Percentiles rank a stretch among this genome's conserved stretches.
phyloP scores from a whole-genome alignment of 345 rosid species.

The Hibiscus syriacus region DNA sequence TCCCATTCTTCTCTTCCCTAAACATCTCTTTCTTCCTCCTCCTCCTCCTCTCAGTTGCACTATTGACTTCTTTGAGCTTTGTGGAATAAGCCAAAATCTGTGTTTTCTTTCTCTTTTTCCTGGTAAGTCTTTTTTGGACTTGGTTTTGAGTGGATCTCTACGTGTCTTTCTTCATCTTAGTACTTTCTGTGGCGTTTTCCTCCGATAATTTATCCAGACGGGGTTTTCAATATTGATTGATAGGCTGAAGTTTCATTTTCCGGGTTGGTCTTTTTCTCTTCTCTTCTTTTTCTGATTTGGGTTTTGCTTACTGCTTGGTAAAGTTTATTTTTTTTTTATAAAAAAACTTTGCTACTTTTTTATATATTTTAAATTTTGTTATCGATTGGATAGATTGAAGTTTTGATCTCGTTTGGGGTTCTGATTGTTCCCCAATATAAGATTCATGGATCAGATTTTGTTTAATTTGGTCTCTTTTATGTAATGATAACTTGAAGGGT shows the following conservation, averaged over 20 bases:
- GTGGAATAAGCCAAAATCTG: background rate
- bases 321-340: too few species aligned
- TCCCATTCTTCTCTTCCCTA: background rate
- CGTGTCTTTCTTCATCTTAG: background rate
- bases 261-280: background rate
- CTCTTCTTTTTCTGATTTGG: too few species aligned
- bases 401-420: background rate
- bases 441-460: slow-evolving; percentile 1
- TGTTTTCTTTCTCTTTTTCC: background rate
- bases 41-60: background rate
- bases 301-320: background rate
- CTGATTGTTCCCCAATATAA: background rate
- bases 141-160: slow-evolving; percentile 6
- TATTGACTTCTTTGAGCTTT: background rate
- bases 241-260: background rate
- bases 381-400: background rate
- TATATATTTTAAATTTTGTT: too few species aligned
- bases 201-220: background rate
- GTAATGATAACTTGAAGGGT: background rate
- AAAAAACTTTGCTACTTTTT: background rate
- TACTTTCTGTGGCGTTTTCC: background rate
- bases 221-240: background rate
- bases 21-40: background rate
- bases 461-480: background rate
- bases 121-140: background rate